These are phyloP conservation scores for Nepenthes alata DNA, from an alignment of 179 eudicot species.

Conservation along the genomic window DNA sequence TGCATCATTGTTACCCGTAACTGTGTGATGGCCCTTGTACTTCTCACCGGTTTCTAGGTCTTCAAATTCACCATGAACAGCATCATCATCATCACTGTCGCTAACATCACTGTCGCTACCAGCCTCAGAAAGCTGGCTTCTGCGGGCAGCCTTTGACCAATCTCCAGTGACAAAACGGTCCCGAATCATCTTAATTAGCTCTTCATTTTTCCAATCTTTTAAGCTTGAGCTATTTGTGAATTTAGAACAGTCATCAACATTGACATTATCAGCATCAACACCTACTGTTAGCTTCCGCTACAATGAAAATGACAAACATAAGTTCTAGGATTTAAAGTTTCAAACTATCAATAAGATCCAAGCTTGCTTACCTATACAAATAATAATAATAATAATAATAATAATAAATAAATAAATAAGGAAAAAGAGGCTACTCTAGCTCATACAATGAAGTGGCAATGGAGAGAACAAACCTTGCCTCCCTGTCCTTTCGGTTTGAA, in stretches of 20 bases:
- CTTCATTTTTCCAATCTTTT: conserved; percentile 50
- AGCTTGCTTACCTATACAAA: background rate
- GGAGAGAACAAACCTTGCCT: conserved; percentile 39
- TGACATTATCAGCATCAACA: conserved; percentile 24
- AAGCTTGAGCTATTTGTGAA: conserved; percentile 16
- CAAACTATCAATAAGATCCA: background rate
- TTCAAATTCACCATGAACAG: conserved; percentile 67
- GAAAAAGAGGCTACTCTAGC: too few species aligned
- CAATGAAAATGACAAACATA: conserved; percentile 4
- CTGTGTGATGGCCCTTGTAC: conserved; percentile 24
- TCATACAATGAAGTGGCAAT: background rate
- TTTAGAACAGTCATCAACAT: conserved; percentile 71
- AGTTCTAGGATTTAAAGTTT: background rate
- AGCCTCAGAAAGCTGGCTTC: conserved; percentile 37
- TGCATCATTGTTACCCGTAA: conserved; percentile 9
- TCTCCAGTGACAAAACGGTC: conserved; percentile 90
- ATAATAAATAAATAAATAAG: too few species aligned
- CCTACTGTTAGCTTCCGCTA: conserved; percentile 33
- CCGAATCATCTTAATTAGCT: conserved; percentile 43
- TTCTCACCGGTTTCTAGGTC: conserved; percentile 76
- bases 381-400: too few species aligned
- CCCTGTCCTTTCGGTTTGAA: conserved; percentile 81
- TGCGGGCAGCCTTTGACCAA: conserved; percentile 75
- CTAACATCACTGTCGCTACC: conserved; percentile 14
- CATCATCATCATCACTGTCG: conserved; percentile 15